Evolutionary conservation across 1,284 basidiomycete genomes (phyloP).

Genomic region (Ustilago xerochloae): DNA sequence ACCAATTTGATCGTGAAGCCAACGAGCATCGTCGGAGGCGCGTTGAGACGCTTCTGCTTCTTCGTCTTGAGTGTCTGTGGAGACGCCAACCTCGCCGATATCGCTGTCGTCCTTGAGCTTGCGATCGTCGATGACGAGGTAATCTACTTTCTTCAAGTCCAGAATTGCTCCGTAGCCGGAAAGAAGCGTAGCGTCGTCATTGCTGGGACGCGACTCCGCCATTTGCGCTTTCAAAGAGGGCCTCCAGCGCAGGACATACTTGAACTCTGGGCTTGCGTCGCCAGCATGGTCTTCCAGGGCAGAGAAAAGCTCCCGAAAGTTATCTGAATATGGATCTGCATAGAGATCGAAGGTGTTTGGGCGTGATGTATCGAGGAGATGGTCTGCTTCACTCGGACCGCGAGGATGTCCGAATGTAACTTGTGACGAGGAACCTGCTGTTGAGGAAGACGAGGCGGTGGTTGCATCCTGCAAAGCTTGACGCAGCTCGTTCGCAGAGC

Average conservation of each 20-base stretch:
- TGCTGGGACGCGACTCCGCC: background rate
- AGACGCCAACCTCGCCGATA: slow-evolving; percentile 31
- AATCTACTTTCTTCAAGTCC: slow-evolving; percentile 96
- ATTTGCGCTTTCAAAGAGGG: slow-evolving; percentile 13
- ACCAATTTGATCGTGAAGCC: slow-evolving; percentile 39
- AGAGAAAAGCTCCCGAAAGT: slow-evolving; percentile 52
- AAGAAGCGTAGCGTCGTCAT: slow-evolving; percentile 68
- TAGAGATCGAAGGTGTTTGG: slow-evolving; percentile 47
- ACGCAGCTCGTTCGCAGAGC: slow-evolving; percentile 40
- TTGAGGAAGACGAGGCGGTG: background rate
- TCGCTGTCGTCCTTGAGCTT: slow-evolving; percentile 48
- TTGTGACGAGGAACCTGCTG: background rate
- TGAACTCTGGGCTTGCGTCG: slow-evolving; percentile 9
- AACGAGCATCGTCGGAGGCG: slow-evolving; percentile 10
- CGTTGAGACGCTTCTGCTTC: background rate
- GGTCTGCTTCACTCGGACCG: background rate
- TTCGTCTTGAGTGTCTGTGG: slow-evolving; percentile 7
- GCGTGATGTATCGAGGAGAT: background rate
- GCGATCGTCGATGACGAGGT: slow-evolving; percentile 78
- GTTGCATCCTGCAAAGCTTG: slow-evolving; percentile 20
- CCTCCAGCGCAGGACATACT: slow-evolving; percentile 67
- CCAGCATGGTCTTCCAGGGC: slow-evolving; percentile 30
- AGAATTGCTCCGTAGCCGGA: slow-evolving; percentile 91
- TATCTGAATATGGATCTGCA: slow-evolving; percentile 58
- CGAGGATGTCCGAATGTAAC: slow-evolving; percentile 61